phyloP scores from a whole-genome alignment of 2,329 filamentous ascomycete genomes.

The Ciborinia camelliae region DNA sequence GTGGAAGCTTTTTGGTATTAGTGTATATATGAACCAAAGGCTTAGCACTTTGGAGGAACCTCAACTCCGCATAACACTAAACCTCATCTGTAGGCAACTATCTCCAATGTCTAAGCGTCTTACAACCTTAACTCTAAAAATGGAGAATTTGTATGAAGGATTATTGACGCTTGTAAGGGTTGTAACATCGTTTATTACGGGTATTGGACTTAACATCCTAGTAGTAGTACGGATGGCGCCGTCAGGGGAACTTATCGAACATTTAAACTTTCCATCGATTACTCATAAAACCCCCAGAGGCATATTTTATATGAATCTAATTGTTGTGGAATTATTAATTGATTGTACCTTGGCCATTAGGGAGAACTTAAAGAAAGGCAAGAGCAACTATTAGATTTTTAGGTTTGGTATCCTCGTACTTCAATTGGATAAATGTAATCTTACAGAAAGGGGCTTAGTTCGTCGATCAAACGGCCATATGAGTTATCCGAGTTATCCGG shows the following conservation, averaged over 20 bases:
- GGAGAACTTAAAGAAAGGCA: not conserved
- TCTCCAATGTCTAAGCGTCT: not conserved
- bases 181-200: too few species aligned
- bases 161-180: not conserved
- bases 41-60: not conserved
- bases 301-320: not conserved
- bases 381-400: not conserved
- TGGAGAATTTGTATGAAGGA: not conserved
- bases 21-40: not conserved
- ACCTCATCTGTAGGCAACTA: not conserved
- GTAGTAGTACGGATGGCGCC: constrained; percentile 1
- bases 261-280: too few species aligned
- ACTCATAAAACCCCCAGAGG: accelerated
- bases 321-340: not conserved
- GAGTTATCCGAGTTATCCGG: not conserved
- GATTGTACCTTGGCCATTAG: not conserved
- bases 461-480: not conserved
- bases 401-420: not conserved
- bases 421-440: not conserved
- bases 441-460: too few species aligned
- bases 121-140: constrained; percentile 5
- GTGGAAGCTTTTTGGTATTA: not conserved
- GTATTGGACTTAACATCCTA: not conserved
- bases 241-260: not conserved
- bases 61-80: not conserved